These are phyloP conservation scores for Coffea canephora DNA, from an alignment of 257 asterid genomes.

Conservation along the genomic window DNA sequence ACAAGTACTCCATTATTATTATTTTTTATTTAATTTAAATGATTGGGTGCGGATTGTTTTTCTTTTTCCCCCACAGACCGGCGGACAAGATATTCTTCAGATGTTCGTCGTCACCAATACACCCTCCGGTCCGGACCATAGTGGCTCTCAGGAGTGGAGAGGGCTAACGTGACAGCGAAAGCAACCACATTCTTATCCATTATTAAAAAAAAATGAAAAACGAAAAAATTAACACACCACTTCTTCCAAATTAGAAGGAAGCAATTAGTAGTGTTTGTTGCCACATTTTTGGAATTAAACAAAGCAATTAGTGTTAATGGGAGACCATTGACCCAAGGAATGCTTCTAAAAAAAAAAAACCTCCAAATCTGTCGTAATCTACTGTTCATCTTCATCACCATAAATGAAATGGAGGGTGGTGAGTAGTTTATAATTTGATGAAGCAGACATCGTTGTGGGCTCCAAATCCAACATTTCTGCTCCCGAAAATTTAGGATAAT, in stretches of 20 bases:
- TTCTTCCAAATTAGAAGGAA: neutral
- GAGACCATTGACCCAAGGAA: conserved; percentile 7
- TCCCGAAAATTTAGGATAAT: neutral
- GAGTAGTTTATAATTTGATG: neutral
- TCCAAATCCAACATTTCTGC: neutral
- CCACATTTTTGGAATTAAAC: neutral
- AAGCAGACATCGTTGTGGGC: neutral
- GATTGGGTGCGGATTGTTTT: neutral
- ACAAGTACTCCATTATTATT: too few relatives aligned
- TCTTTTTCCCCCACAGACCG: neutral
- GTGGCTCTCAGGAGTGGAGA: conserved; percentile 4
- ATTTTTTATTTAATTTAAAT: neutral
- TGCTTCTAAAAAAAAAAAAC: neutral
- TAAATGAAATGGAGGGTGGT: neutral
- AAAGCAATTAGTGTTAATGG: neutral
- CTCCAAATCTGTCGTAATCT: neutral
- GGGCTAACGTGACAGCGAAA: neutral
- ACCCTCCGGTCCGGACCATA: neutral
- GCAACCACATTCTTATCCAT: conserved; percentile 7
- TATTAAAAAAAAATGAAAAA: too few relatives aligned
- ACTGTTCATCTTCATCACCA: neutral
- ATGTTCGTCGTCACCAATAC: neutral
- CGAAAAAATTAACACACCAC: neutral
- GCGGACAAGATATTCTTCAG: neutral
- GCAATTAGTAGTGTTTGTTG: neutral